A percentile compares a stretch with the other conserved stretches of the same genome.
phyloP scores from a whole-genome alignment of 768 basidiomycete species.

The Mycena latifolia region DNA sequence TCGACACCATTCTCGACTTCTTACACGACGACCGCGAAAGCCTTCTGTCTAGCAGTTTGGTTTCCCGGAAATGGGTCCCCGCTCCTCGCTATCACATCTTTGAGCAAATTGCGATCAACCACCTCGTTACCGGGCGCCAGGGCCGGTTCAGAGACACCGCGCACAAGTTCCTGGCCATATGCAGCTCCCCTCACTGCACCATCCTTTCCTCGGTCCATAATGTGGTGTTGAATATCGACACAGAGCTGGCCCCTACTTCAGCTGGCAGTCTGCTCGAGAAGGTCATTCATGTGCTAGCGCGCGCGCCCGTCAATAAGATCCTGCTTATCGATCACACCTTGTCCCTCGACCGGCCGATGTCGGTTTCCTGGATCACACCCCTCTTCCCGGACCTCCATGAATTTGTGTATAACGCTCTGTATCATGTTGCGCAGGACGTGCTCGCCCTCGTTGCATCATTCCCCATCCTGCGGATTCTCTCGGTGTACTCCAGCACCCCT shows the following conservation, averaged over 20 bases:
- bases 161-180: constrained; percentile 15
- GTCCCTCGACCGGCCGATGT: neutral
- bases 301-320: constrained; percentile 15
- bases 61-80: constrained; percentile 38
- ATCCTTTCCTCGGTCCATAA: constrained; percentile 17
- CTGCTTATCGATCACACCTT: constrained; percentile 20
- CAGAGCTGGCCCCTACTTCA: neutral
- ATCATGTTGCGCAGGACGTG: constrained; percentile 9
- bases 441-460: constrained; percentile 11
- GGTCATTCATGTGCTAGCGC: constrained; percentile 5
- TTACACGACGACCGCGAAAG: constrained; percentile 34
- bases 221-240: constrained; percentile 21
- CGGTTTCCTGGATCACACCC: constrained; percentile 27
- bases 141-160: constrained; percentile 12
- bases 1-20: constrained; percentile 40
- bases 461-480: constrained; percentile 10
- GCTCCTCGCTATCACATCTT: constrained; percentile 41
- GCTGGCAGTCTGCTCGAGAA: constrained; percentile 3
- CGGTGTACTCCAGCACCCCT: constrained; percentile 1
- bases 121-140: neutral
- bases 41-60: constrained; percentile 30
- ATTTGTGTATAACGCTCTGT: constrained; percentile 26
- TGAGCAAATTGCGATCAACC: constrained; percentile 34
- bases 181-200: constrained; percentile 18
- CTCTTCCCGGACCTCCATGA: constrained; percentile 25